Percentiles rank a stretch among this genome's conserved stretches.
phyloP scores from a whole-genome alignment of 257 asterid species.

The Gentiana macrophylla region DNA sequence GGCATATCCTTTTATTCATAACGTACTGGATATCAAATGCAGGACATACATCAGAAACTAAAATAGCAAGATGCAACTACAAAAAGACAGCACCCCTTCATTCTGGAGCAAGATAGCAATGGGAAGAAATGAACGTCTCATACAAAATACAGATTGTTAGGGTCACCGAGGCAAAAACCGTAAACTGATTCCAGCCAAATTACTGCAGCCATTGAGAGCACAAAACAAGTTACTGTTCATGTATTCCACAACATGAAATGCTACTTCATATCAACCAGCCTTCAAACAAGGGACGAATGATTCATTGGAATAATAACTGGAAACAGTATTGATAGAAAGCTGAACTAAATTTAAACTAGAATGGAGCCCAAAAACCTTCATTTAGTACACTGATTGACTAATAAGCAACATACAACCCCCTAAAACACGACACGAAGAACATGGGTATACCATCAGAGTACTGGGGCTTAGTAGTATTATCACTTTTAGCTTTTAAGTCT shows the following conservation, averaged over 20 bases:
- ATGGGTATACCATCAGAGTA: slow-evolving; percentile 43
- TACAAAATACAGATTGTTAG: too few species aligned
- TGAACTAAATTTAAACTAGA: slow-evolving; percentile 9
- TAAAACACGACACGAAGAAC: slow-evolving; percentile 41
- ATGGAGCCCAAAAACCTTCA: slow-evolving; percentile 27
- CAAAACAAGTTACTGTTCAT: background rate
- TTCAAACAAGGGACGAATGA: slow-evolving; percentile 1
- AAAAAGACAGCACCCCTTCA: background rate
- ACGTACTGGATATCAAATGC: too few species aligned
- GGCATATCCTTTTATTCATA: too few species aligned
- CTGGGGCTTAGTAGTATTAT: slow-evolving; percentile 44
- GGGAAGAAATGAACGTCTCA: background rate
- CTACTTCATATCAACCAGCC: background rate
- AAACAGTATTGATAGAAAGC: too few species aligned
- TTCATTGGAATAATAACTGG: too few species aligned
- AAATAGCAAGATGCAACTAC: background rate
- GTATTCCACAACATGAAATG: background rate
- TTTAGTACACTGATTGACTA: slow-evolving; percentile 29
- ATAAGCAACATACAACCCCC: slow-evolving; percentile 28
- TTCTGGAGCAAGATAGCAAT: background rate
- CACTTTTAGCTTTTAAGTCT: slow-evolving; percentile 78
- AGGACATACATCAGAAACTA: background rate
- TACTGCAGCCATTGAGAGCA: background rate
- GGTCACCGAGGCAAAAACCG: background rate
- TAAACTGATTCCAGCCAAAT: background rate